A percentile compares a stretch with the other conserved stretches of the same genome.
Evolutionary conservation across 2,329 filamentous ascomycete species (phyloP).

Genomic region (Tolypocladium sp.): DNA sequence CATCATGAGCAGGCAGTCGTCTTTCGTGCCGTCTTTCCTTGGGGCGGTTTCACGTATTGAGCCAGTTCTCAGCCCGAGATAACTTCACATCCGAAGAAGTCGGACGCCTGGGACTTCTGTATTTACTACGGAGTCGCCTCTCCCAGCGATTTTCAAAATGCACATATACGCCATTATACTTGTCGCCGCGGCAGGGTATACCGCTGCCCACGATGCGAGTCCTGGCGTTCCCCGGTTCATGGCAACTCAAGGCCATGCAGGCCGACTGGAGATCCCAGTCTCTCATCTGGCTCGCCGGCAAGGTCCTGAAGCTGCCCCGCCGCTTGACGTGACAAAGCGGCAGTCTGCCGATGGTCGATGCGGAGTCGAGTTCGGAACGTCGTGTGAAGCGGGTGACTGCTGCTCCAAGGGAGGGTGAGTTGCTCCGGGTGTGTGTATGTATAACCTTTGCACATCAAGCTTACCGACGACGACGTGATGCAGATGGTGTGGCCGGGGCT

Average conservation of each 20-base stretch:
- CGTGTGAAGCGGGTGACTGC: slow-evolving; percentile 25
- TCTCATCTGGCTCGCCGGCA: not conserved
- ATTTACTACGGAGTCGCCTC: too few species aligned
- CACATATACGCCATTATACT: not conserved
- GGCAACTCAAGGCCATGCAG: not conserved
- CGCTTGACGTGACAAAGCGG: slow-evolving; percentile 4
- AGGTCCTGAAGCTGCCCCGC: too few species aligned
- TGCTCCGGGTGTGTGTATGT: too few species aligned
- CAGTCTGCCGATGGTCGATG: slow-evolving; percentile 32
- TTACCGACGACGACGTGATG: too few species aligned
- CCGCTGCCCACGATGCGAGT: too few species aligned
- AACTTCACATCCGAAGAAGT: too few species aligned
- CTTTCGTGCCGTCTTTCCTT: too few species aligned
- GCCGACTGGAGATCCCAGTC: not conserved
- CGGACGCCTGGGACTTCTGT: too few species aligned
- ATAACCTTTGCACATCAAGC: too few species aligned
- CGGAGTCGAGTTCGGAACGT: slow-evolving; percentile 24
- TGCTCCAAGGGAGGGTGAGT: slow-evolving; percentile 33
- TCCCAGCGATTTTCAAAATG: not conserved
- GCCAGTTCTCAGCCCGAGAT: too few species aligned
- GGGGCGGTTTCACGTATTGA: too few species aligned
- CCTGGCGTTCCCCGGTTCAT: not conserved
- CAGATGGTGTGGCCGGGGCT: slow-evolving; percentile 47
- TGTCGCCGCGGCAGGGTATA: not conserved
- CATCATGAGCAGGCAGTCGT: too few species aligned